Evolutionary conservation across 345 rosid species (phyloP).

Genomic region (Rhodamnia argentea): DNA sequence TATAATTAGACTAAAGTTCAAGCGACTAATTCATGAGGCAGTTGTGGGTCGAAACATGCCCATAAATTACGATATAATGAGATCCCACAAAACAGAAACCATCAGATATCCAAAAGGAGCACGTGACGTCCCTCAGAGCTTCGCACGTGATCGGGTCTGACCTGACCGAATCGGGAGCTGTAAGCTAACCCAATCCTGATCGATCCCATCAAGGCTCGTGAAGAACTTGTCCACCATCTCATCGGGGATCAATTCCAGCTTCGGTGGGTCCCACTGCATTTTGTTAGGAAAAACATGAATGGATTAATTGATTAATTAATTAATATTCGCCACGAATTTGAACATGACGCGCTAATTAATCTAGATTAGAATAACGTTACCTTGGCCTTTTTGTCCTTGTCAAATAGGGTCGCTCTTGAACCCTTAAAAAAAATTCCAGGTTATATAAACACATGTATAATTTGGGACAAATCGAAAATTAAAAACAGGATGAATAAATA

Average conservation of each 20-base stretch:
- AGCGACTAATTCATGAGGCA: neutral
- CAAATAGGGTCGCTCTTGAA: constrained; percentile 4
- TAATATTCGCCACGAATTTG: neutral
- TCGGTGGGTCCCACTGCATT: constrained; percentile 15
- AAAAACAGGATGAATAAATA: rapidly evolving
- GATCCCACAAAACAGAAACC: neutral
- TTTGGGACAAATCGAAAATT: neutral
- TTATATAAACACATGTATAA: neutral
- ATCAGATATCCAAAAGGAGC: neutral
- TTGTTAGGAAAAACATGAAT: too few species aligned
- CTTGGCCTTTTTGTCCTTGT: constrained; percentile 13
- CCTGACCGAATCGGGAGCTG: neutral
- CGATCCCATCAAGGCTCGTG: neutral
- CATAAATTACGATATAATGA: neutral
- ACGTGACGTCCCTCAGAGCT: neutral
- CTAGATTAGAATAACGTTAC: neutral
- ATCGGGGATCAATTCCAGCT: constrained; percentile 4
- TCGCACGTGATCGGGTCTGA: neutral
- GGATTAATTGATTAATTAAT: neutral
- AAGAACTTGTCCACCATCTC: constrained; percentile 3
- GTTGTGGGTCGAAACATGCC: neutral
- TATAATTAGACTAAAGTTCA: neutral
- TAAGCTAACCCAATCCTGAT: constrained; percentile 1
- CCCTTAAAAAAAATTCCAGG: neutral
- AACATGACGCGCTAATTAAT: neutral